Evolutionary conservation across 441 rosid species (phyloP).

Genomic region (Populus hybrid): DNA sequence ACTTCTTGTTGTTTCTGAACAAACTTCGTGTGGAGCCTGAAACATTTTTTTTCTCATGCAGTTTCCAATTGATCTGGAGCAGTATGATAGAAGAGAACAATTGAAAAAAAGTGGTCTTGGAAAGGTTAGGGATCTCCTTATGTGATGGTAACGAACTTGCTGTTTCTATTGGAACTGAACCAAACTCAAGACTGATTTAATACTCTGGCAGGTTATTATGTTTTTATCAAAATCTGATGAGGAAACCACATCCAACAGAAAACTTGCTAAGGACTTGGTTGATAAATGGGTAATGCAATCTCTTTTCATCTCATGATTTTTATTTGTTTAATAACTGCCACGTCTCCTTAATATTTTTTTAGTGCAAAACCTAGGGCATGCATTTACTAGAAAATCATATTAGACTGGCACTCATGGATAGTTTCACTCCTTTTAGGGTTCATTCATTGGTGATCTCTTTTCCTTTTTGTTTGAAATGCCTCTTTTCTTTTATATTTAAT

Average conservation of each 20-base stretch:
- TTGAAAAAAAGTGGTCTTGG: constrained; percentile 97
- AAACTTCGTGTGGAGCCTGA: constrained; percentile 16
- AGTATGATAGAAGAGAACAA: constrained; percentile 89
- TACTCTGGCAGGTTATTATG: constrained; percentile 75
- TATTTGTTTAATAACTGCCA: neutral
- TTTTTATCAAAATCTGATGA: constrained; percentile 94
- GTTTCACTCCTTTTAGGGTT: neutral
- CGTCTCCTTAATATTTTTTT: neutral
- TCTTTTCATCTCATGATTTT: neutral
- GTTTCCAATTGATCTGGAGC: constrained; percentile 94
- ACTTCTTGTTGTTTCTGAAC: constrained; percentile 13
- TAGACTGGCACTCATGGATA: neutral
- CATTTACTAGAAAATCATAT: neutral
- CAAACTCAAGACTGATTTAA: constrained; percentile 15
- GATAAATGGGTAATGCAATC: constrained; percentile 81
- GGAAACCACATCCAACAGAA: constrained; percentile 88
- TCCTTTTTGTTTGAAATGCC: neutral
- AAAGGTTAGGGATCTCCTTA: constrained; percentile 51
- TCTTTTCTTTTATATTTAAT: neutral
- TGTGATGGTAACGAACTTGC: neutral
- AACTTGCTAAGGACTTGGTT: constrained; percentile 95
- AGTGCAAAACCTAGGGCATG: neutral
- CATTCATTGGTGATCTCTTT: neutral
- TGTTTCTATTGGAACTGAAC: neutral
- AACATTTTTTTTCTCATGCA: constrained; percentile 33